phyloP scores from a whole-genome alignment of 352 stramenopile genomes.

The Phytophthora tentaculata region DNA sequence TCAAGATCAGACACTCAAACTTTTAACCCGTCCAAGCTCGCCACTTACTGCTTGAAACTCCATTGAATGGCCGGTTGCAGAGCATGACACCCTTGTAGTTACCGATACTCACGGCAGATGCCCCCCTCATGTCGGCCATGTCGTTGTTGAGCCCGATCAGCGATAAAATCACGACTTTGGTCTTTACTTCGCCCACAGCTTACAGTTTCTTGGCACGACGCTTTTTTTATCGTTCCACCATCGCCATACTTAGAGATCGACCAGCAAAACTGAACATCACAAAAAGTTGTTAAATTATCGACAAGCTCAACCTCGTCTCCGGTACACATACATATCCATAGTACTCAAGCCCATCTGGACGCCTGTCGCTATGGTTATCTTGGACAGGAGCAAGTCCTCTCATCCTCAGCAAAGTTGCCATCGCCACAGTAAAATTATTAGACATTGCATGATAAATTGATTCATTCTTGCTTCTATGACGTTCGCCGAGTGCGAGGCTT shows the following conservation, averaged over 20 bases:
- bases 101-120: slow-evolving; percentile 84
- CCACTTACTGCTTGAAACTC: slow-evolving; percentile 73
- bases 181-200: too few relatives aligned
- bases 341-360: too few relatives aligned
- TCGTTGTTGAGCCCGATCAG: not conserved
- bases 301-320: not conserved
- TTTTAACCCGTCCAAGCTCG: not conserved
- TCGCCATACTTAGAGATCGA: slow-evolving; percentile 20
- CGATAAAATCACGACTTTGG: too few relatives aligned
- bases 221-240: slow-evolving; percentile 31
- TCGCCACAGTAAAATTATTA: slow-evolving; percentile 30
- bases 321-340: too few relatives aligned
- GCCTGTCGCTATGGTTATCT: too few relatives aligned
- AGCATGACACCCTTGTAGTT: slow-evolving; percentile 97
- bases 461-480: slow-evolving; percentile 48
- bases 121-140: slow-evolving; percentile 45
- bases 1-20: slow-evolving; percentile 6
- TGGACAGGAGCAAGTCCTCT: not conserved
- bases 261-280: too few relatives aligned
- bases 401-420: slow-evolving; percentile 10
- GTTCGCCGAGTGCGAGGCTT: slow-evolving; percentile 38
- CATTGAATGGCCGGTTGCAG: slow-evolving; percentile 94
- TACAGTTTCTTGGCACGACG: not conserved
- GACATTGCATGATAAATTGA: slow-evolving; percentile 37
- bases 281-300: slow-evolving; percentile 12